These are phyloP conservation scores for Nitzschia sp. DNA, from an alignment of 108 stramenopile species.

Conservation along the genomic window DNA sequence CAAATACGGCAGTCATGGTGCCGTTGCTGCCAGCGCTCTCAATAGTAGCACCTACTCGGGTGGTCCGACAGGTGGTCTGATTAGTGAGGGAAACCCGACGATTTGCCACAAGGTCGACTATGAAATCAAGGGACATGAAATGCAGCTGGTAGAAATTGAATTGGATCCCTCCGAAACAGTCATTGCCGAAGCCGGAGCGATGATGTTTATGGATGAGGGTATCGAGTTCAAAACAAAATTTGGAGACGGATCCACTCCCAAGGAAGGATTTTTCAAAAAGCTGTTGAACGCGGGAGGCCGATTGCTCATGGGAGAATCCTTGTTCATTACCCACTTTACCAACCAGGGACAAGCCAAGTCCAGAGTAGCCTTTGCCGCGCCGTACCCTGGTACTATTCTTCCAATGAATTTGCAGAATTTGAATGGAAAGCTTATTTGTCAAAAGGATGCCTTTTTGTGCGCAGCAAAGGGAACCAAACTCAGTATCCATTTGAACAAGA, in stretches of 20 bases:
- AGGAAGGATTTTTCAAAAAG: constrained; percentile 32
- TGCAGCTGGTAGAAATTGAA: constrained; percentile 35
- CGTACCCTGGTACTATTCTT: constrained; percentile 70
- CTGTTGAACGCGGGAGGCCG: constrained; percentile 56
- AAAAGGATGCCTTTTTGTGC: constrained; percentile 81
- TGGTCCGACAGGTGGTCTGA: constrained; percentile 26
- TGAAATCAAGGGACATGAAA: constrained; percentile 44
- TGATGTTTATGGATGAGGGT: constrained; percentile 81
- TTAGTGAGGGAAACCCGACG: constrained; percentile 29
- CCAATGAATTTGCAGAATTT: constrained; percentile 59
- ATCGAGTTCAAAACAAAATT: constrained; percentile 76
- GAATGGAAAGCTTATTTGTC: constrained; percentile 61
- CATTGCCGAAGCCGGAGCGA: constrained; percentile 76
- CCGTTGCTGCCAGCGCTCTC: neutral
- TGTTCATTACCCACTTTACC: constrained; percentile 74
- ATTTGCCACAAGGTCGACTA: constrained; percentile 35
- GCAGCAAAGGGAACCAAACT: constrained; percentile 64
- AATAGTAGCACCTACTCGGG: constrained; percentile 10
- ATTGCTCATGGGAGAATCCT: constrained; percentile 74
- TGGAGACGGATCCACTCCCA: constrained; percentile 57
- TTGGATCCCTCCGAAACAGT: constrained; percentile 62
- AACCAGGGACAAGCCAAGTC: constrained; percentile 57
- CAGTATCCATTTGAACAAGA: constrained; percentile 73
- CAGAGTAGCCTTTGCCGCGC: constrained; percentile 71
- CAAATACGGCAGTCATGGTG: neutral